Conservation (phyloP, 768 basidiomycete genomes). For the Kwoniella dejecticola region DNA sequence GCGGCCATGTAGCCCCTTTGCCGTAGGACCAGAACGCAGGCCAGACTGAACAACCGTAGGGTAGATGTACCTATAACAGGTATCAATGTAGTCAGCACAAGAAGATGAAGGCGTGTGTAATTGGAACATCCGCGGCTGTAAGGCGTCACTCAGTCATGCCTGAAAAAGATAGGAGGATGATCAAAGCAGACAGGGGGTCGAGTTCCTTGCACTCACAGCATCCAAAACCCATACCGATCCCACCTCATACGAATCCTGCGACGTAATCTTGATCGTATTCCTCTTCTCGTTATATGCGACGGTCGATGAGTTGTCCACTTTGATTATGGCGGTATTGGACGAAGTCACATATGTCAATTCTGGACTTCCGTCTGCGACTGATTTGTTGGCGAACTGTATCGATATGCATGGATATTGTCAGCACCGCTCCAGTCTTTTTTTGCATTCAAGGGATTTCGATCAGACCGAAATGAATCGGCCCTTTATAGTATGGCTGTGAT, state of each 20-base stretch:
- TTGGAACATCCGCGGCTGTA: too few relatives aligned
- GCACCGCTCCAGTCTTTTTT: too few relatives aligned
- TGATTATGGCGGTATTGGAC: conserved; percentile 73
- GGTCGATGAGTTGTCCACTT: conserved; percentile 51
- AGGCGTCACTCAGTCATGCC: too few relatives aligned
- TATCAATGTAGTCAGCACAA: too few relatives aligned
- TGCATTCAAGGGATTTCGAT: too few relatives aligned
- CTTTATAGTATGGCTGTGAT: not conserved
- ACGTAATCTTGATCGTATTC: conserved; percentile 49
- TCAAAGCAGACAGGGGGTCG: too few relatives aligned
- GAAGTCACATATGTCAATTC: conserved; percentile 67
- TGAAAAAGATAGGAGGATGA: too few relatives aligned
- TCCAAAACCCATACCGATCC: conserved; percentile 53
- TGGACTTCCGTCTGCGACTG: conserved; percentile 39
- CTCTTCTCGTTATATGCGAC: conserved; percentile 54
- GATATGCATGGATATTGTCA: not conserved
- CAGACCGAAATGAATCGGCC: too few relatives aligned
- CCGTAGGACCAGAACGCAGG: conserved; percentile 37
- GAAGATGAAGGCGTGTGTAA: too few relatives aligned
- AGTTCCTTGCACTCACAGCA: conserved; percentile 7
- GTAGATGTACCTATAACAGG: conserved; percentile 49
- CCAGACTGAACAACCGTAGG: conserved; percentile 64
- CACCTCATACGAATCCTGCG: conserved; percentile 46
- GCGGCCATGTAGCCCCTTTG: conserved; percentile 39
- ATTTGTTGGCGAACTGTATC: conserved; percentile 35